A percentile compares a stretch with the other conserved stretches of the same genome.
phyloP scores from a whole-genome alignment of 352 stramenopile genomes.

The Globisporangium polare region DNA sequence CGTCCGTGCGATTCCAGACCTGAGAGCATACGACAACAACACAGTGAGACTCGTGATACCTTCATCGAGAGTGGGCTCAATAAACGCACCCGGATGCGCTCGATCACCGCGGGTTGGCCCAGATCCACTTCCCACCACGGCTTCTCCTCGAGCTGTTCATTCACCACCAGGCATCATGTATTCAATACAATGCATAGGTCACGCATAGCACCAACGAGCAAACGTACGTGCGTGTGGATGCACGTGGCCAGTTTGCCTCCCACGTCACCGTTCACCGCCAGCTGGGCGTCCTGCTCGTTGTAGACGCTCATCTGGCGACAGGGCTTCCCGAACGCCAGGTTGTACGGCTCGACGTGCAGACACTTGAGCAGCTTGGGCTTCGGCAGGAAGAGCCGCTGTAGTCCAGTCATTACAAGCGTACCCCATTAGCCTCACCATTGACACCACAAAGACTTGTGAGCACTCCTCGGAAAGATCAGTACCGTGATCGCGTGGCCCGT shows the following conservation, averaged over 20 bases:
- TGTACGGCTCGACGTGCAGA: conserved; percentile 86
- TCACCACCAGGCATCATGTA: conserved; percentile 2
- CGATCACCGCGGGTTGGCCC: conserved; percentile 66
- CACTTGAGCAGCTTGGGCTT: conserved; percentile 72
- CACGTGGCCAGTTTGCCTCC: conserved; percentile 68
- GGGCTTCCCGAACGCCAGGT: conserved; percentile 76
- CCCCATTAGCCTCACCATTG: background rate
- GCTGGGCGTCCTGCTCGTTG: conserved; percentile 77
- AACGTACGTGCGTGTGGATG: conserved; percentile 82
- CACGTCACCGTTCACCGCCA: conserved; percentile 83
- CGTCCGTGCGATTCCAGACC: conserved; percentile 91
- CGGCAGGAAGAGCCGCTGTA: conserved; percentile 58
- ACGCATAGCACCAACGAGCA: background rate
- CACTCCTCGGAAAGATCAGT: background rate
- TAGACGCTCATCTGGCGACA: conserved; percentile 89
- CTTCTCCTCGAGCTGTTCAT: conserved; percentile 75
- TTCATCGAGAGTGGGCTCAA: background rate
- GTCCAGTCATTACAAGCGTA: background rate
- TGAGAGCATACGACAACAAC: background rate
- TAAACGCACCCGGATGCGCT: conserved; percentile 57
- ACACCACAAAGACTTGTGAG: background rate
- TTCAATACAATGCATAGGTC: background rate
- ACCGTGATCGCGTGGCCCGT: conserved; percentile 67
- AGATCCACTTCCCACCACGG: conserved; percentile 94
- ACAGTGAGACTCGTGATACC: background rate